Conservation (phyloP, 441 rosid genomes). For the California macrophylla region DNA sequence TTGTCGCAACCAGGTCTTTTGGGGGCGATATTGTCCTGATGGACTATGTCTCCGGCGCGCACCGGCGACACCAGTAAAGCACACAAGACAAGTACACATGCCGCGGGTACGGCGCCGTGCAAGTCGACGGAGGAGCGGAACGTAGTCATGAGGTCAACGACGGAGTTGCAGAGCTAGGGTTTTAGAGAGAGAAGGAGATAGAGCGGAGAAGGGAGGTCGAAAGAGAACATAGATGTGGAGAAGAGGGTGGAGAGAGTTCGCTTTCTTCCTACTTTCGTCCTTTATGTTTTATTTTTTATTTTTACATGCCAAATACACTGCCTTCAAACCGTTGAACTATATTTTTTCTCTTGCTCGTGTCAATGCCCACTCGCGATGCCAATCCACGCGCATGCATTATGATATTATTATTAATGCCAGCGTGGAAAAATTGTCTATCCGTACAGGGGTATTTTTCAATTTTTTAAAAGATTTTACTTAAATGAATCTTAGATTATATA, state of each 20-base stretch:
- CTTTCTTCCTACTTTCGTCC: not conserved
- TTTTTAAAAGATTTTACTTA: too few species aligned
- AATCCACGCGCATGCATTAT: not conserved
- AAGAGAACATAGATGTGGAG: not conserved
- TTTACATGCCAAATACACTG: not conserved
- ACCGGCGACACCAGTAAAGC: constrained; percentile 27
- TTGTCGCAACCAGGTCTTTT: constrained; percentile 44
- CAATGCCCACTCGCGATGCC: not conserved
- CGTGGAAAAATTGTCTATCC: too few species aligned
- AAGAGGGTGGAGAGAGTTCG: not conserved
- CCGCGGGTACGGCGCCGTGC: not conserved
- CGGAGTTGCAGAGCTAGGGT: constrained; percentile 7
- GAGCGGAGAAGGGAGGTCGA: not conserved
- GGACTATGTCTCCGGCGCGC: constrained; percentile 51
- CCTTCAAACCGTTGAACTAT: constrained; percentile 8
- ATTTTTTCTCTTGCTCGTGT: not conserved
- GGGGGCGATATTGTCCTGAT: constrained; percentile 40
- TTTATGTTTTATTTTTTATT: not conserved
- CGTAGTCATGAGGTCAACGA: not conserved
- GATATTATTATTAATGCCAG: too few species aligned
- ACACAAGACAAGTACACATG: not conserved
- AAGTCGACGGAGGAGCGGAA: constrained; percentile 15
- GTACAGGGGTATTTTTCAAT: too few species aligned
- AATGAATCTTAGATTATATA: too few species aligned
- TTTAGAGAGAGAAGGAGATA: constrained; percentile 4